Percentiles rank a stretch among this genome's conserved stretches.
These are phyloP conservation scores for Cryptococcus sp. DNA, from an alignment of 1,284 basidiomycete genomes.

Conservation along the genomic window DNA sequence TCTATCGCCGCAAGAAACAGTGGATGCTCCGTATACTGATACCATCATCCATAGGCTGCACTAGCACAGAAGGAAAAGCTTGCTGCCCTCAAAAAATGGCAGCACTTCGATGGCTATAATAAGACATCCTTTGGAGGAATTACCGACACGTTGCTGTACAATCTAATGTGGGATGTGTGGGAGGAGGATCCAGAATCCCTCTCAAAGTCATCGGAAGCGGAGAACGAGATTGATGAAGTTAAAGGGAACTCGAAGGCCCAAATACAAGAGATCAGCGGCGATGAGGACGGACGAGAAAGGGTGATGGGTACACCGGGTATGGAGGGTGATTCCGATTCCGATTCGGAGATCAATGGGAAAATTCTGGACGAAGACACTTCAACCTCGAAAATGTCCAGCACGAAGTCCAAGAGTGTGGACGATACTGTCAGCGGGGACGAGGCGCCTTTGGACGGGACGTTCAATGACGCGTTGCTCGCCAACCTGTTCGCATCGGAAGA, in stretches of 20 bases:
- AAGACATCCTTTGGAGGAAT: constrained; percentile 58
- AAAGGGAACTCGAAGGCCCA: constrained; percentile 2
- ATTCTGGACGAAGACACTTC: not conserved
- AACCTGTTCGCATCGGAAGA: too few species aligned
- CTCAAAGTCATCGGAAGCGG: not conserved
- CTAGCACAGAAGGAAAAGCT: constrained; percentile 74
- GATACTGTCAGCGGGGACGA: not conserved
- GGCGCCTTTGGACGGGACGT: too few species aligned
- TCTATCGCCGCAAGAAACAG: not conserved
- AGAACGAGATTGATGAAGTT: constrained; percentile 4
- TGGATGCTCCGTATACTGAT: not conserved
- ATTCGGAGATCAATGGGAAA: not conserved
- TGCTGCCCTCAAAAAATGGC: constrained; percentile 82
- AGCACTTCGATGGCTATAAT: constrained; percentile 64
- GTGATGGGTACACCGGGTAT: constrained; percentile 1
- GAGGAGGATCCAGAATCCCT: constrained; percentile 3
- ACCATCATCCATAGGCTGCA: constrained; percentile 59
- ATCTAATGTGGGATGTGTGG: constrained; percentile 35
- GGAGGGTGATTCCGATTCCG: not conserved
- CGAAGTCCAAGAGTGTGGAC: not conserved
- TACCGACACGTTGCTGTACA: constrained; percentile 35
- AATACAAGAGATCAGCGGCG: constrained; percentile 7
- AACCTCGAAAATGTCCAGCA: not conserved
- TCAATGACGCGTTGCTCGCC: too few species aligned
- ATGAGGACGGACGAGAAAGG: constrained; percentile 7